Conservation (phyloP, 2,329 filamentous ascomycete species). For the Aspergillus sp. region DNA sequence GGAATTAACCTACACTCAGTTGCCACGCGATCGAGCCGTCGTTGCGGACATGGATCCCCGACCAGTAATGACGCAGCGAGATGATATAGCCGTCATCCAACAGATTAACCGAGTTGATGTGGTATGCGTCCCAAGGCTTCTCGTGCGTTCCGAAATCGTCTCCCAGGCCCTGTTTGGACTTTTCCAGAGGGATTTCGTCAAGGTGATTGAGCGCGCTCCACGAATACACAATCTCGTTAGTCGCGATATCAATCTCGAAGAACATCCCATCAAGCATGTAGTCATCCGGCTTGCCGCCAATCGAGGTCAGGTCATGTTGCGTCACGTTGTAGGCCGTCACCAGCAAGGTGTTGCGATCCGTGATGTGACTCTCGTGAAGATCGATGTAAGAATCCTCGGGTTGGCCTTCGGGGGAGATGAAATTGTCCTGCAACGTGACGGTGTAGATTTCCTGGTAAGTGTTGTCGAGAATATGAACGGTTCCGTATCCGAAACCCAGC, state of each 20-base stretch:
- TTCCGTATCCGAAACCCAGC: constrained; percentile 30
- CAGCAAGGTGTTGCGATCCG: constrained; percentile 33
- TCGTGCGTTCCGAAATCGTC: constrained; percentile 18
- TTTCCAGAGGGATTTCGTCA: constrained; percentile 28
- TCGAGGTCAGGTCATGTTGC: constrained; percentile 29
- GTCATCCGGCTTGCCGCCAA: constrained; percentile 29
- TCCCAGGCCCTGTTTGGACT: constrained; percentile 25
- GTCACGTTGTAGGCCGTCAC: constrained; percentile 38
- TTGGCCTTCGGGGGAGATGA: constrained; percentile 23
- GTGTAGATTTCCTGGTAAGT: constrained; percentile 36
- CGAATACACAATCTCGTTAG: constrained; percentile 32
- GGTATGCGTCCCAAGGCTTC: constrained; percentile 36
- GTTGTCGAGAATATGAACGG: constrained; percentile 33
- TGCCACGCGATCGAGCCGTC: constrained; percentile 32
- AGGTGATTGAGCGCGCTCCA: constrained; percentile 38
- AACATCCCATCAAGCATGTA: constrained; percentile 36
- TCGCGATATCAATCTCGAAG: constrained; percentile 35
- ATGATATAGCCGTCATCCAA: constrained; percentile 36
- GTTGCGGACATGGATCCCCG: constrained; percentile 30
- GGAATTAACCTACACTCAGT: constrained; percentile 18
- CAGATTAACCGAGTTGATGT: constrained; percentile 35
- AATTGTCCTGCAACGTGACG: constrained; percentile 26
- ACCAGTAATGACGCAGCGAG: constrained; percentile 38
- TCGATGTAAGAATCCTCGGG: constrained; percentile 32
- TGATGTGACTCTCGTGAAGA: constrained; percentile 36